These are phyloP conservation scores for Gnomoniopsis smithogilvyi DNA, from an alignment of 2,329 filamentous ascomycete species.

Conservation along the genomic window DNA sequence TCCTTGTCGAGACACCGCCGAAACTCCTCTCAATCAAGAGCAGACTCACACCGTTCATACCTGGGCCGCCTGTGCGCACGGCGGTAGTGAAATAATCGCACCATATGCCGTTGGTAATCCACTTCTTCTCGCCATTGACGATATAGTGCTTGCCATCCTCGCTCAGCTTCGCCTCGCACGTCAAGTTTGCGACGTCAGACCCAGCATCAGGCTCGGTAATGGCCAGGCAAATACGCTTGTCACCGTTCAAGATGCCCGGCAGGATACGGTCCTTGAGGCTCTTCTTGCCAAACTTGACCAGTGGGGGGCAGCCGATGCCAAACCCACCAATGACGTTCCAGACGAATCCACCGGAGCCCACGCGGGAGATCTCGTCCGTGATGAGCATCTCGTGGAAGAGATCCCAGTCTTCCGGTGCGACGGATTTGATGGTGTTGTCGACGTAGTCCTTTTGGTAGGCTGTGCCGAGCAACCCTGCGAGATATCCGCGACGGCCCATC, in stretches of 20 bases:
- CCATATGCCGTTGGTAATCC: constrained; percentile 99
- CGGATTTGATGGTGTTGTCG: constrained; percentile 68
- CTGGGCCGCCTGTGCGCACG: constrained; percentile 80
- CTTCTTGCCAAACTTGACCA: constrained; percentile 90
- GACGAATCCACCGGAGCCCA: constrained; percentile 86
- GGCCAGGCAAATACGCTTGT: constrained; percentile 96
- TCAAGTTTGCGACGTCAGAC: constrained; percentile 91
- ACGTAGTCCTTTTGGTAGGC: constrained; percentile 77
- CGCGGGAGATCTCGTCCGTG: constrained; percentile 89
- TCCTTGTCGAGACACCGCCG: constrained; percentile 84
- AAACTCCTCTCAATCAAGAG: constrained; percentile 84
- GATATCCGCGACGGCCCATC: constrained; percentile 89
- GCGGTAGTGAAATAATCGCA: constrained; percentile 96
- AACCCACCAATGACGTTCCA: constrained; percentile 98
- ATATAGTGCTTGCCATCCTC: constrained; percentile 99
- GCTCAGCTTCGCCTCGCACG: constrained; percentile 90
- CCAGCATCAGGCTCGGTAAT: constrained; percentile 97
- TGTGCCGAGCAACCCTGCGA: constrained; percentile 85
- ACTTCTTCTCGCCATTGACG: constrained; percentile 99
- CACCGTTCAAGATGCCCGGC: constrained; percentile 81
- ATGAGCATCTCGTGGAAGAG: constrained; percentile 96
- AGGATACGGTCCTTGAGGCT: constrained; percentile 81
- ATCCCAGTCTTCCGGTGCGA: constrained; percentile 89
- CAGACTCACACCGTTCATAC: constrained; percentile 90
- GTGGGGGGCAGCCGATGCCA: constrained; percentile 87